These are phyloP conservation scores for Candida coquimbonensis DNA, from an alignment of 805 yeast genomes.

Conservation along the genomic window DNA sequence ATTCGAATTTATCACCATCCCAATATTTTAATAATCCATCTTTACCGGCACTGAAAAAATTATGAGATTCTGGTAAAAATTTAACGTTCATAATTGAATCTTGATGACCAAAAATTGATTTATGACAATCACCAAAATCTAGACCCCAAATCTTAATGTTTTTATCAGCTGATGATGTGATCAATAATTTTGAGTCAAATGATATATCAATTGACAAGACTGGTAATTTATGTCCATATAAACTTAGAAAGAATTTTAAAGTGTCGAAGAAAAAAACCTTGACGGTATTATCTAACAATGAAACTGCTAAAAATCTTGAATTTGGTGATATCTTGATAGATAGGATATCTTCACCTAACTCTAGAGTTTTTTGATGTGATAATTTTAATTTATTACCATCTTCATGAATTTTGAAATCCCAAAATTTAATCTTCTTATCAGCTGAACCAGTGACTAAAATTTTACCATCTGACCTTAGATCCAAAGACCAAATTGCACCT, in stretches of 20 bases:
- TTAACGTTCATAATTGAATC: slow-evolving; percentile 88
- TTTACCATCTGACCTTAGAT: slow-evolving; percentile 79
- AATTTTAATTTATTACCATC: slow-evolving; percentile 54
- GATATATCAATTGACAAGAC: slow-evolving; percentile 91
- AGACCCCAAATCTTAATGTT: slow-evolving; percentile 97
- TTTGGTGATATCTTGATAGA: slow-evolving; percentile 78
- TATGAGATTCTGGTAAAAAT: slow-evolving; percentile 79
- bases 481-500: slow-evolving; percentile 86
- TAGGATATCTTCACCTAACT: slow-evolving; percentile 79
- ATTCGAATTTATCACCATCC: slow-evolving; percentile 97
- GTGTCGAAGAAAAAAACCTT: slow-evolving; percentile 87
- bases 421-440: slow-evolving; percentile 82
- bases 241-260: slow-evolving; percentile 76
- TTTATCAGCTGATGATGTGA: slow-evolving; percentile 95
- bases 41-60: slow-evolving; percentile 84
- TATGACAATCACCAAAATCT: slow-evolving; percentile 98
- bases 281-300: slow-evolving; percentile 89
- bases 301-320: slow-evolving; percentile 67
- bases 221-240: slow-evolving; percentile 95
- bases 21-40: slow-evolving; percentile 89
- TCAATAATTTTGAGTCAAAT: slow-evolving; percentile 74
- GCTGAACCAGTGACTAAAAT: slow-evolving; percentile 88
- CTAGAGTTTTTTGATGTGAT: slow-evolving; percentile 73
- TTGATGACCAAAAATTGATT: slow-evolving; percentile 93
- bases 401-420: slow-evolving; percentile 71